Evolutionary conservation across 345 rosid genomes (phyloP).

Genomic region (Alliaria petiolata): DNA sequence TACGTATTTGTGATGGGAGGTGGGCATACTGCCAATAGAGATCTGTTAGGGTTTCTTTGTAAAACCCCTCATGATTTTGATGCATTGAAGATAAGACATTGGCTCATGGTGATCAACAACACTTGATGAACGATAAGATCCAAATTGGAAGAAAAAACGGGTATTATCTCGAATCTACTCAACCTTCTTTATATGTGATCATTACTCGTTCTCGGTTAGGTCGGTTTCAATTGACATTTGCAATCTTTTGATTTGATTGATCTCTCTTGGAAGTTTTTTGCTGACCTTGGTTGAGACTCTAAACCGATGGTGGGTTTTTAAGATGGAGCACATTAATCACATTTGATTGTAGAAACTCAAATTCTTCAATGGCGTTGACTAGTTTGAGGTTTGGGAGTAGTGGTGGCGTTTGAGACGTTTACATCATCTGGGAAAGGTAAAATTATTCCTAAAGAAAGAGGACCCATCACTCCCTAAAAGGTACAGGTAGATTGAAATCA

Average conservation of each 20-base stretch:
- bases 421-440: slow-evolving; percentile 25
- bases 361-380: slow-evolving; percentile 14
- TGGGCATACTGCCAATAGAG: slow-evolving; percentile 39
- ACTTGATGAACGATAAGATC: background rate
- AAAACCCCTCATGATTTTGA: slow-evolving; percentile 28
- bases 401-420: slow-evolving; percentile 26
- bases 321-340: background rate
- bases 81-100: background rate
- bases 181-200: background rate
- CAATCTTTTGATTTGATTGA: no score
- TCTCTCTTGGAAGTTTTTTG: no score
- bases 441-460: slow-evolving; percentile 6
- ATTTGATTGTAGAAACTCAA: background rate
- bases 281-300: background rate
- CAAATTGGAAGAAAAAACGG: background rate
- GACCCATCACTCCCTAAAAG: background rate
- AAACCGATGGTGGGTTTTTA: background rate
- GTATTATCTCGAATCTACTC: background rate
- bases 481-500: slow-evolving; percentile 27
- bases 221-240: background rate
- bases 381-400: background rate
- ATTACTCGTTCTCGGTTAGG: background rate
- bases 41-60: slow-evolving; percentile 42
- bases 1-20: slow-evolving; percentile 23
- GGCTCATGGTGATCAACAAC: background rate